phyloP scores from a whole-genome alignment of 2,329 filamentous ascomycete genomes.

The Stemphylium lycopersici region DNA sequence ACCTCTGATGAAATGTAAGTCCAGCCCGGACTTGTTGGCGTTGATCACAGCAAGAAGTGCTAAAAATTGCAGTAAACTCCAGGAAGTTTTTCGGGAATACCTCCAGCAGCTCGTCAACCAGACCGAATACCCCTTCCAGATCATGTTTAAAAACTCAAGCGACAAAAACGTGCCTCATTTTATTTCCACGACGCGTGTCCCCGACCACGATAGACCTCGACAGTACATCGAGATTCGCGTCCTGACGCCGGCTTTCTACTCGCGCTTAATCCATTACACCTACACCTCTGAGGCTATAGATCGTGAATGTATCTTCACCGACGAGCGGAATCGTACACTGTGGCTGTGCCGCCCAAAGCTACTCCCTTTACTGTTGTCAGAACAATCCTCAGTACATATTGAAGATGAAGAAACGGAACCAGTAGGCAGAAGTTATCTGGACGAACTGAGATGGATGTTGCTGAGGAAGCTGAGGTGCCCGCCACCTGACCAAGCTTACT shows the following conservation, averaged over 20 bases:
- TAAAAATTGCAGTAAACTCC: constrained; percentile 37
- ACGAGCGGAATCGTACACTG: constrained; percentile 64
- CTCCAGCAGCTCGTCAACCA: constrained; percentile 57
- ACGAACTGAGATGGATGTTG: constrained; percentile 46
- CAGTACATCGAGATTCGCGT: constrained; percentile 63
- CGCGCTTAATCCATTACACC: constrained; percentile 67
- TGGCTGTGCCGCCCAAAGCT: constrained; percentile 62
- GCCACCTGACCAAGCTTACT: constrained; percentile 49
- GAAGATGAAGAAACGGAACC: background rate
- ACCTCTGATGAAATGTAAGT: constrained; percentile 56
- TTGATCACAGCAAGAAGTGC: background rate
- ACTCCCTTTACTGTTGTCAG: constrained; percentile 45
- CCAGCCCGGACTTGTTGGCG: background rate
- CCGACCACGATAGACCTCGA: constrained; percentile 6
- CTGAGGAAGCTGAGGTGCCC: constrained; percentile 50
- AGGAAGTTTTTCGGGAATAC: constrained; percentile 50
- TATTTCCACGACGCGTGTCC: constrained; percentile 29
- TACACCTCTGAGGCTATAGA: constrained; percentile 68
- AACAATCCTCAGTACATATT: constrained; percentile 46
- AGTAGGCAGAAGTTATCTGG: constrained; percentile 19
- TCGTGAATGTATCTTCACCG: constrained; percentile 59
- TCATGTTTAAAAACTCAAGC: constrained; percentile 63
- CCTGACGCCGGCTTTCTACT: constrained; percentile 70
- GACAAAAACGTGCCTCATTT: constrained; percentile 26
- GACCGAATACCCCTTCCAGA: constrained; percentile 52